These are phyloP conservation scores for Ophiostoma pallidulum DNA, from an alignment of 2,329 filamentous ascomycete species.

Conservation along the genomic window DNA sequence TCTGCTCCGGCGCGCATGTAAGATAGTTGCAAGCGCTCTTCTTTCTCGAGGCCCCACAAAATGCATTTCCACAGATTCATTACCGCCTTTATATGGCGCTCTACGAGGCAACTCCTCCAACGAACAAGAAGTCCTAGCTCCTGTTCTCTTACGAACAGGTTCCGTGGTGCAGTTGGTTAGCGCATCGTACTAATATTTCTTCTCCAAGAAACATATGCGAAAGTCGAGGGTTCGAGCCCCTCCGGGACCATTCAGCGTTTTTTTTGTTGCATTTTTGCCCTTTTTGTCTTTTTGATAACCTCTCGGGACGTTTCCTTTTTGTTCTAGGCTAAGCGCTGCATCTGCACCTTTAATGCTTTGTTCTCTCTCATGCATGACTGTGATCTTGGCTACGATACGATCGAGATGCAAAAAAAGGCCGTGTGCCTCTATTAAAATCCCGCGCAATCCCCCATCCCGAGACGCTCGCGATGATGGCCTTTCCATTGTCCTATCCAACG, in stretches of 20 bases:
- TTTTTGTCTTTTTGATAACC: background rate
- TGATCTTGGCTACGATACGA: no score
- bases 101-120: background rate
- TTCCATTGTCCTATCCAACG: no score
- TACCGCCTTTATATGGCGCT: background rate
- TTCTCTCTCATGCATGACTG: background rate
- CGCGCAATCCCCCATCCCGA: no score
- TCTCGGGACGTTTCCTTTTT: background rate
- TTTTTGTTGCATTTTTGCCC: background rate
- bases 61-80: background rate
- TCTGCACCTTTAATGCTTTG: background rate
- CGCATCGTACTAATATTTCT: conserved; percentile 19
- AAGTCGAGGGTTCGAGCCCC: conserved; percentile 20
- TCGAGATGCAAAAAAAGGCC: no score
- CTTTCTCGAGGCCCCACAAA: no score
- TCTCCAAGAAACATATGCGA: conserved; percentile 13
- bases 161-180: conserved; percentile 19
- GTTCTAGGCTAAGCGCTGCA: no score
- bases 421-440: no score
- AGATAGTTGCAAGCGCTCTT: no score
- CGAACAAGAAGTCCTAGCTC: conserved; percentile 12
- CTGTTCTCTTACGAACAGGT: conserved; percentile 14
- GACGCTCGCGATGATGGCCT: no score
- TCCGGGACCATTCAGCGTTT: conserved; percentile 15
- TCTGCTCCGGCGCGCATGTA: no score